Base-by-base conservation (phyloP, 2,329 filamentous ascomycete species). In the Malbranchea zuffiana region DNA sequence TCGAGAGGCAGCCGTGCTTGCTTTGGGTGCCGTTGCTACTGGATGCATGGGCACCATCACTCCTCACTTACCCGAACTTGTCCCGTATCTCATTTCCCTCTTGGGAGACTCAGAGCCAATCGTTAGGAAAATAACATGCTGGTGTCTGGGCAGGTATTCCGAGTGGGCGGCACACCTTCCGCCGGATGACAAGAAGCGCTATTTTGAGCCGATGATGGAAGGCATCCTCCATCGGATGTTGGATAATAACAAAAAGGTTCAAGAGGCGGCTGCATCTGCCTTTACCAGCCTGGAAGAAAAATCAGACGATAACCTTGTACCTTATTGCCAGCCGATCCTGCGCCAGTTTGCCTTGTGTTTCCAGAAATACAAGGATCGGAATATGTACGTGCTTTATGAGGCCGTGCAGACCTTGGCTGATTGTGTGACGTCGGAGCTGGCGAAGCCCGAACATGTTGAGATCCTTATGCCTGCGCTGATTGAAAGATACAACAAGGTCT, bases 301-400 rank as follows among this genome's bases (percentile, higher is more conserved):
- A 59, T 83, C 90, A 0, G 84, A 84, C 41, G 76, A 76, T 45
- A 72, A 79, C 43, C 65, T 98, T 27, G 77, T 80, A 45, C 84
- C 84, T 0, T 98, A 95, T 62, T 87, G 84, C 51, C 73, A 80
- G 18, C 83, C 87, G 17, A 96, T 98, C 50, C 75, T 96, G 36
- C 80, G 79, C 44, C 90, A 96, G 56, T 96, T 88, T 53, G 86
- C 95, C 35, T 71, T 74, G 43, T 98, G 90, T 60, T 98, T 98
- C 61, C 74, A 70, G 36, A 86, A 82, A 61, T 98, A 96, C 74
- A 96, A 98, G 70, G 88, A 96, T 61, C 80, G 85, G 52, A 98
- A 98, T 65, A 95, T 96, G 77, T 95, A 92, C 65, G 92, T 96
- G 37, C 74, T 98, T 21, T 98, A 98, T 65, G 90, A 98, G 63